Percentiles rank a stretch among this genome's conserved stretches.
phyloP scores from a whole-genome alignment of 495 filamentous ascomycete species.

The Hypoxylon lenormandii region DNA sequence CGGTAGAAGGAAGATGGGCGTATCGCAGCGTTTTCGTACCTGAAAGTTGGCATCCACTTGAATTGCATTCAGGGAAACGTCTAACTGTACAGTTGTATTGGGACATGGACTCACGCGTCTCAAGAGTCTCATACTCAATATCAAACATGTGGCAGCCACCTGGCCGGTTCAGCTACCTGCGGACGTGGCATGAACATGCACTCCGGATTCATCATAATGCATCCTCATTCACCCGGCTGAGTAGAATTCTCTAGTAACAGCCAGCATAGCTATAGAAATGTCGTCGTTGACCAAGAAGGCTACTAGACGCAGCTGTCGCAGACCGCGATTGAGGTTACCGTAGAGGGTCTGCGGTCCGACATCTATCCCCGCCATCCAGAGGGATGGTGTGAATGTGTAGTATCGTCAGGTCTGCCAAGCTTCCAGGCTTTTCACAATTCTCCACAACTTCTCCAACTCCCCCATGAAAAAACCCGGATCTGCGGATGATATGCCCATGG shows the following conservation, averaged over 20 bases:
- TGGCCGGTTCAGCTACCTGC: constrained; percentile 18
- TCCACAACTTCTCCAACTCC: constrained; percentile 49
- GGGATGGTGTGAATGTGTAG: constrained; percentile 48
- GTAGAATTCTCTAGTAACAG: constrained; percentile 23
- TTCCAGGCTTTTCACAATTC: constrained; percentile 43
- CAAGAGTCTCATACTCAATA: constrained; percentile 30
- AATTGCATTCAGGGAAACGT: constrained; percentile 35
- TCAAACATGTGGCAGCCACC: constrained; percentile 47
- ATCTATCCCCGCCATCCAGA: constrained; percentile 40
- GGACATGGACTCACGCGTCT: constrained; percentile 28
- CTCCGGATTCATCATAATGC: constrained; percentile 41
- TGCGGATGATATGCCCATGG: constrained; percentile 54
- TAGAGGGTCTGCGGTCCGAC: constrained; percentile 53
- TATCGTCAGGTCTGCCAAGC: constrained; percentile 51
- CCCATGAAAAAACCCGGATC: constrained; percentile 60
- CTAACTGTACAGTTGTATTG: constrained; percentile 25
- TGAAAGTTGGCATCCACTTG: constrained; percentile 41
- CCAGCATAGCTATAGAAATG: constrained; percentile 26
- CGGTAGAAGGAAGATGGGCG: constrained; percentile 24
- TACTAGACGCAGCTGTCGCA: constrained; percentile 31
- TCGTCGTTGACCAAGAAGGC: constrained; percentile 20
- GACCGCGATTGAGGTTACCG: constrained; percentile 37
- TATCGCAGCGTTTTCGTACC: constrained; percentile 35
- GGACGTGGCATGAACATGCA: constrained; percentile 26
- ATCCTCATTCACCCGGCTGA: constrained; percentile 43